Evolutionary conservation across 179 eudicot genomes (phyloP).

Genomic region (Gypsophila paniculata): DNA sequence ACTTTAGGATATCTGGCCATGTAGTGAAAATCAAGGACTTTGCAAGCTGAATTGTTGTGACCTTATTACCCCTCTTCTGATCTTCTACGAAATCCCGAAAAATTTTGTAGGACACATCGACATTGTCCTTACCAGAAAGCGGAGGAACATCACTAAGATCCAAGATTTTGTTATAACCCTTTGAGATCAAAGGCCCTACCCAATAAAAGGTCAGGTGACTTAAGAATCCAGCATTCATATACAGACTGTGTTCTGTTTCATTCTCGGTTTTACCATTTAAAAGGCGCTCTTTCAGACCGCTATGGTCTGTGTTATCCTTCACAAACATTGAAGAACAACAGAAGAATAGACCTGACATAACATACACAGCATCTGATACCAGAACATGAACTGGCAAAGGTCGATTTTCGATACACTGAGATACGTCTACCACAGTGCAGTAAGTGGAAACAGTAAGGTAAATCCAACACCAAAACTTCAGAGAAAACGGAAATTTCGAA

Average conservation of each 20-base stretch:
- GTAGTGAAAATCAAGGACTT: conserved; percentile 50
- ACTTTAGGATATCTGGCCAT: conserved; percentile 50
- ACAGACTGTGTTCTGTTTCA: conserved; percentile 42
- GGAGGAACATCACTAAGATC: conserved; percentile 75
- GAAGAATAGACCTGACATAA: conserved; percentile 38
- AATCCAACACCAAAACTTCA: conserved; percentile 61
- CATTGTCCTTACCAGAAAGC: conserved; percentile 45
- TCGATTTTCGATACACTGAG: conserved; percentile 25
- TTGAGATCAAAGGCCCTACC: conserved; percentile 50
- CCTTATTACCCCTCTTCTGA: conserved; percentile 26
- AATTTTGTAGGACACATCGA: conserved; percentile 46
- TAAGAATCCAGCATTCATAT: conserved; percentile 43
- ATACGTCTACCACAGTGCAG: conserved; percentile 41
- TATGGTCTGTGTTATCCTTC: conserved; percentile 27
- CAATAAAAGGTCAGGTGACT: conserved; percentile 64
- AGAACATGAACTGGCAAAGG: conserved; percentile 31
- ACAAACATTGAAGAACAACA: conserved; percentile 47
- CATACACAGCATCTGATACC: conserved; percentile 48
- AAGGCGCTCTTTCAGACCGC: conserved; percentile 51
- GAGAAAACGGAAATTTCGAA: conserved; percentile 35
- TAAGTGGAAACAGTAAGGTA: conserved; percentile 50
- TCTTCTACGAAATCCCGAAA: conserved; percentile 29
- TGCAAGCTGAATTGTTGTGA: conserved; percentile 51
- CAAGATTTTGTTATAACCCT: conserved; percentile 55
- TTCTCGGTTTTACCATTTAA: conserved; percentile 38